phyloP scores from a whole-genome alignment of 176 grass and related monocot species.

The Eragrostis curvula region DNA sequence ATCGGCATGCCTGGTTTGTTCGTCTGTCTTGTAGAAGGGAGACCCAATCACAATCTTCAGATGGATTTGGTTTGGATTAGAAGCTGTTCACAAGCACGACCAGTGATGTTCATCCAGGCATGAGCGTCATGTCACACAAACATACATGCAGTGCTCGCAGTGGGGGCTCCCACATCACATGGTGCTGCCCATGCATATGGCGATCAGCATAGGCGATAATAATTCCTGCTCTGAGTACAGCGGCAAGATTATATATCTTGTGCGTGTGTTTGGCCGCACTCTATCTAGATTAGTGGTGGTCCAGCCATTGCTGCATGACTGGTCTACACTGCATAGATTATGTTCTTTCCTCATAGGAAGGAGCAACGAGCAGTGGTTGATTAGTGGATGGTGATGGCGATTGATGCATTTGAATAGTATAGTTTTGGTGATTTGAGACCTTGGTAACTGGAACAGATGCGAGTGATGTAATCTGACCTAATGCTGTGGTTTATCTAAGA shows the following conservation, averaged over 20 bases:
- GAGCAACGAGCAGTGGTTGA: conserved; percentile 11
- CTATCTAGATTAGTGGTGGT: conserved; percentile 38
- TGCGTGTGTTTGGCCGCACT: conserved; percentile 33
- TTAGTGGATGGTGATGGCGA: background rate
- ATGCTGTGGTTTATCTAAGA: conserved; percentile 29
- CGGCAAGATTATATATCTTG: conserved; percentile 30
- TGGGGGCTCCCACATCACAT: conserved; percentile 44
- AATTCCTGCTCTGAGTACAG: conserved; percentile 28
- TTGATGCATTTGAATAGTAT: conserved; percentile 24
- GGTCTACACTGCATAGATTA: conserved; percentile 38
- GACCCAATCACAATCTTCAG: conserved; percentile 18
- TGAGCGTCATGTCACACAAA: background rate
- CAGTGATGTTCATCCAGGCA: conserved; percentile 15
- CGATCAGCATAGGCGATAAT: conserved; percentile 37
- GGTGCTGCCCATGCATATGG: conserved; percentile 27
- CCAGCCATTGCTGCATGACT: conserved; percentile 27
- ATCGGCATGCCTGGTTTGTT: conserved; percentile 8
- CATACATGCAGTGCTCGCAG: conserved; percentile 19
- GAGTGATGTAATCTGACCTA: conserved; percentile 53
- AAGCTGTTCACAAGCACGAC: conserved; percentile 20
- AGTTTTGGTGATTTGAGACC: conserved; percentile 31
- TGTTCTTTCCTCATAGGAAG: conserved; percentile 46
- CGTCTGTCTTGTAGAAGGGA: conserved; percentile 4
- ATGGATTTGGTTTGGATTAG: conserved; percentile 6
- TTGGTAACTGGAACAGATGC: conserved; percentile 31